Conservation (phyloP, 192 early-diverging fungal species). For the Coemansia sp. region DNA sequence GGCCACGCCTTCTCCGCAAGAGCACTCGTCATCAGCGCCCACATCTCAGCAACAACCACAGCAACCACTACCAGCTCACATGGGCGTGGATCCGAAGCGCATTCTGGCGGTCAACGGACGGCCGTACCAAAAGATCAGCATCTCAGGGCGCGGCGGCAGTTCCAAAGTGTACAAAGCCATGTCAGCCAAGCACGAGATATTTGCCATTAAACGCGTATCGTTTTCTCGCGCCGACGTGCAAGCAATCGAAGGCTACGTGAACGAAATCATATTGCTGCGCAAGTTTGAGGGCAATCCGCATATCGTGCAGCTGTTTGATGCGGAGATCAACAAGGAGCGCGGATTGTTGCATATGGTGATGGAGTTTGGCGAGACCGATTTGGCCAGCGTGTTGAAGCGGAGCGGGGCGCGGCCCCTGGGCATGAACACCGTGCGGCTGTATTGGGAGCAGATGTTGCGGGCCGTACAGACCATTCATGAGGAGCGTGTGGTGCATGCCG, state of each 20-base stretch:
- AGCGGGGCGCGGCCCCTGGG: constrained; percentile 59
- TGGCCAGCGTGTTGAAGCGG: constrained; percentile 63
- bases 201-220: constrained; percentile 83
- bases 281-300: constrained; percentile 61
- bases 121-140: constrained; percentile 51
- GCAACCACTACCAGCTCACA: constrained; percentile 2
- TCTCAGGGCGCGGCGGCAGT: constrained; percentile 82
- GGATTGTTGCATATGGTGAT: constrained; percentile 75
- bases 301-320: constrained; percentile 80
- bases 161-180: constrained; percentile 90
- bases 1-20: constrained; percentile 4
- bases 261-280: constrained; percentile 79
- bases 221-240: constrained; percentile 65
- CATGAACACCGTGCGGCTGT: constrained; percentile 73
- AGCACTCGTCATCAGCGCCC: constrained; percentile 4
- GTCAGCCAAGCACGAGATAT: constrained; percentile 61
- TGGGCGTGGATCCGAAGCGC: constrained; percentile 42
- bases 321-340: constrained; percentile 65
- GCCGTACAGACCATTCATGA: constrained; percentile 88
- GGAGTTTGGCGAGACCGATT: constrained; percentile 89
- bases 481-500: constrained; percentile 85
- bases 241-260: constrained; percentile 71
- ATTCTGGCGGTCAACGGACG: constrained; percentile 48
- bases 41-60: neutral
- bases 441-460: constrained; percentile 92